Percentiles rank a stretch among this genome's conserved stretches.
Conservation (phyloP, 805 yeast genomes). For the Saturnispora serradocipensis region DNA sequence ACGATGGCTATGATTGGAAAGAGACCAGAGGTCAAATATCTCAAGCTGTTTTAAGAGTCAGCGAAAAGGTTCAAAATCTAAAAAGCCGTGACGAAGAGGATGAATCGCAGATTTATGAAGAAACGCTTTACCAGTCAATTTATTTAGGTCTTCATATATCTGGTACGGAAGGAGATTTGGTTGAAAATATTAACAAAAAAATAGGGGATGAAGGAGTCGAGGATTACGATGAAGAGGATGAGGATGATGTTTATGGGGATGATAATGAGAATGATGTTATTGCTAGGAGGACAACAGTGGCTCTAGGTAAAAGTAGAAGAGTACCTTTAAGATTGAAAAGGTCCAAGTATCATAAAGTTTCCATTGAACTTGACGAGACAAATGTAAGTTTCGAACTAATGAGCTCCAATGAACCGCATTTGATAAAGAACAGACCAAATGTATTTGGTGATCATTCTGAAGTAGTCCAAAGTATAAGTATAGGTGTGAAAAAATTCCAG, state of each 20-base stretch:
- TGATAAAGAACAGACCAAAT: slow-evolving; percentile 16
- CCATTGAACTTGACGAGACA: slow-evolving; percentile 47
- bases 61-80: slow-evolving; percentile 31
- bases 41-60: slow-evolving; percentile 57
- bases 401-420: slow-evolving; percentile 32
- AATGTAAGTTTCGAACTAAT: slow-evolving; percentile 37
- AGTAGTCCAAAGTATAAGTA: slow-evolving; percentile 37
- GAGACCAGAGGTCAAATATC: slow-evolving; percentile 60
- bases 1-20: slow-evolving; percentile 92
- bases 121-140: slow-evolving; percentile 70
- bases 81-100: not conserved
- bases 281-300: slow-evolving; percentile 11
- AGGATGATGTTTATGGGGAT: not conserved
- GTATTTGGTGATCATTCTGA: slow-evolving; percentile 31
- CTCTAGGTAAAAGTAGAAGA: slow-evolving; percentile 24
- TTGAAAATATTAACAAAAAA: slow-evolving; percentile 22
- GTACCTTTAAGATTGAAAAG: slow-evolving; percentile 53
- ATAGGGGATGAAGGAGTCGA: slow-evolving; percentile 1
- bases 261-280: not conserved
- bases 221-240: slow-evolving; percentile 2
- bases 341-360: slow-evolving; percentile 50
- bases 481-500: slow-evolving; percentile 46
- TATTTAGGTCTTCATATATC: slow-evolving; percentile 52
- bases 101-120: slow-evolving; percentile 34
- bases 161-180: slow-evolving; percentile 36